phyloP scores from a whole-genome alignment of 768 basidiomycete genomes.

The Goffeauzyma gilvescens region DNA sequence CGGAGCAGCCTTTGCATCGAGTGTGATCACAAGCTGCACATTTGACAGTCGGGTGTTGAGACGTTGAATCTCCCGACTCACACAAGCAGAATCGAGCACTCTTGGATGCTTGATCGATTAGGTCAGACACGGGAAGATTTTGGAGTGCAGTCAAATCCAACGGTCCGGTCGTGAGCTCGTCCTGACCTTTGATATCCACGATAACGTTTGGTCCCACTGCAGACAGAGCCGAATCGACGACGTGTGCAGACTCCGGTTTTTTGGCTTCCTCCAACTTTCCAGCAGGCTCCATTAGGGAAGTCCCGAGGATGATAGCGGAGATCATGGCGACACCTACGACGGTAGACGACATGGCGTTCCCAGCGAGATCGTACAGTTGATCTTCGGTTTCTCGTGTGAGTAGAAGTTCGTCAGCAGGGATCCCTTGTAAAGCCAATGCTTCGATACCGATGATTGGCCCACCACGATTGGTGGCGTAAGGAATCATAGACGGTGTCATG shows the following conservation, averaged over 20 bases:
- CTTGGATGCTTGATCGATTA: slow-evolving; percentile 47
- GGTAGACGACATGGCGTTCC: slow-evolving; percentile 94
- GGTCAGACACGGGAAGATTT: slow-evolving; percentile 36
- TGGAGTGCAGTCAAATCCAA: slow-evolving; percentile 47
- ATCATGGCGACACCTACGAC: slow-evolving; percentile 82
- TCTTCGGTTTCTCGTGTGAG: slow-evolving; percentile 85
- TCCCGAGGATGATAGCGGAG: slow-evolving; percentile 53
- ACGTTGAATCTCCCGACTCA: slow-evolving; percentile 67
- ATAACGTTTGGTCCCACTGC: slow-evolving; percentile 29
- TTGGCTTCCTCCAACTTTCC: slow-evolving; percentile 45
- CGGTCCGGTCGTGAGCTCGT: slow-evolving; percentile 44
- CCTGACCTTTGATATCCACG: slow-evolving; percentile 52
- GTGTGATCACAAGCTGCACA: slow-evolving; percentile 62
- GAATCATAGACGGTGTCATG: slow-evolving; percentile 89
- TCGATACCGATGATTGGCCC: slow-evolving; percentile 89
- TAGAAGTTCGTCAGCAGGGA: slow-evolving; percentile 76
- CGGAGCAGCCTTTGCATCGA: slow-evolving; percentile 69
- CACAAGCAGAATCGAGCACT: slow-evolving; percentile 73
- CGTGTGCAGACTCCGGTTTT: slow-evolving; percentile 37
- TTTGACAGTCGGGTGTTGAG: slow-evolving; percentile 44
- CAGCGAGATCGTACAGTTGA: slow-evolving; percentile 79
- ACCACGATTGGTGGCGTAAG: slow-evolving; percentile 84
- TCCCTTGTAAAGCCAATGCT: slow-evolving; percentile 80
- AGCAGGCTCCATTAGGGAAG: slow-evolving; percentile 48
- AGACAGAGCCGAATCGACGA: slow-evolving; percentile 36